Evolutionary conservation across 2,329 filamentous ascomycete species (phyloP).

Genomic region (Sporothrix mexicana): DNA sequence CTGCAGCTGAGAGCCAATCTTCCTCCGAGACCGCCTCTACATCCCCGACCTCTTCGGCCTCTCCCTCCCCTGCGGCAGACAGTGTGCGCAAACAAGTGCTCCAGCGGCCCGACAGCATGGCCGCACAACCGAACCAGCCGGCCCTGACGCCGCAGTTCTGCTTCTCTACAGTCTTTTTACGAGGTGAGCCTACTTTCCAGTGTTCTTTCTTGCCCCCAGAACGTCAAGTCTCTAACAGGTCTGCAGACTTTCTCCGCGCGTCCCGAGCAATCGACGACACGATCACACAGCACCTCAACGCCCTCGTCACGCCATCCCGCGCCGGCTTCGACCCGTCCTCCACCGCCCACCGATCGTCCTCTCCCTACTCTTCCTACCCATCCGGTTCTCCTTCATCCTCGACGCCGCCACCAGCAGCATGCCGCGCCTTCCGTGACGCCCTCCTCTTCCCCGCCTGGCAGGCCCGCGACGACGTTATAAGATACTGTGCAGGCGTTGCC

Average conservation of each 20-base stretch:
- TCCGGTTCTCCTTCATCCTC: slow-evolving; percentile 62
- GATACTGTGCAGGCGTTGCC: slow-evolving; percentile 88
- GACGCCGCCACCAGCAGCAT: slow-evolving; percentile 66
- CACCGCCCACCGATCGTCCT: slow-evolving; percentile 65
- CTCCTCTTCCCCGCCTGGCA: slow-evolving; percentile 92
- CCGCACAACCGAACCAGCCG: slow-evolving; percentile 47
- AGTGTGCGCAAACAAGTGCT: background rate
- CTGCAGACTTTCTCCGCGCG: slow-evolving; percentile 83
- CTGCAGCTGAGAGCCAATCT: background rate
- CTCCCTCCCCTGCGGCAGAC: background rate
- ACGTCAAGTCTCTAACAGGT: background rate
- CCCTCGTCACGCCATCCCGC: slow-evolving; percentile 75
- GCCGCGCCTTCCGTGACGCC: slow-evolving; percentile 73
- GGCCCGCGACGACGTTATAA: slow-evolving; percentile 77
- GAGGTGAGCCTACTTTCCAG: slow-evolving; percentile 58
- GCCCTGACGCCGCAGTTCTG: slow-evolving; percentile 75
- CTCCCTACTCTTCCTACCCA: slow-evolving; percentile 60
- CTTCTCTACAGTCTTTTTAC: slow-evolving; percentile 71
- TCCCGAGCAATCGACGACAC: slow-evolving; percentile 92
- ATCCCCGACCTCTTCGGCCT: too few species aligned
- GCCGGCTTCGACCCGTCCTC: slow-evolving; percentile 79
- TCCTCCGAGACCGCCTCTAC: background rate
- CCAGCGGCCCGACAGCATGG: slow-evolving; percentile 38
- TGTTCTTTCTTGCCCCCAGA: background rate
- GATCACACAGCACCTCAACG: slow-evolving; percentile 92